Conservation (phyloP, 495 filamentous ascomycete species). For the Jackrogersella multiformis region DNA sequence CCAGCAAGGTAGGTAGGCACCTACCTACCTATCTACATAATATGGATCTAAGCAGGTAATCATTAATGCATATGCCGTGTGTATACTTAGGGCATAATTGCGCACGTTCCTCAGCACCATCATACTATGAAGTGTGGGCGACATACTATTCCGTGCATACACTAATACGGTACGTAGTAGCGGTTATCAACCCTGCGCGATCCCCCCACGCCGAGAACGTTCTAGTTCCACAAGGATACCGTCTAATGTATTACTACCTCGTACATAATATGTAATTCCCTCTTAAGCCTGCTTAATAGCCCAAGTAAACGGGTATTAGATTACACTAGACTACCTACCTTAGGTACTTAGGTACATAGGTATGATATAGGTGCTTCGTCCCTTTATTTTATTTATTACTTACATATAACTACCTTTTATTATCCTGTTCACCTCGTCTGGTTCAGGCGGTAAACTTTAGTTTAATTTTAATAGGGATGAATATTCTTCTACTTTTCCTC, state of each 20-base stretch:
- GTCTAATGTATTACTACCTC: no score
- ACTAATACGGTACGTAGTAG: no score
- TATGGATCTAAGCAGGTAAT: no score
- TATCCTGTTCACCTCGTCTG: slow-evolving; percentile 23
- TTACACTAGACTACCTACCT: no score
- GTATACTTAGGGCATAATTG: neutral
- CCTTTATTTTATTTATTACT: slow-evolving; percentile 3
- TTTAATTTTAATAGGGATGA: neutral
- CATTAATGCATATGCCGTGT: no score
- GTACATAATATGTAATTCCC: no score
- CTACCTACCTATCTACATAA: no score
- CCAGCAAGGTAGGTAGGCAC: no score
- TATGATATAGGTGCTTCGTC: neutral
- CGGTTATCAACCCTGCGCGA: slow-evolving; percentile 1
- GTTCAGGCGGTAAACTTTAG: slow-evolving; percentile 17
- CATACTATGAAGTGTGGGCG: neutral
- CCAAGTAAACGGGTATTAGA: neutral
- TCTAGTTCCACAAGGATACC: neutral
- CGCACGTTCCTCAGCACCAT: neutral
- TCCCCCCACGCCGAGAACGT: neutral
- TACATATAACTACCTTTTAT: neutral
- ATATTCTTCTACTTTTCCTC: neutral
- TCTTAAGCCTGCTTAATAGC: no score
- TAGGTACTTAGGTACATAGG: neutral
- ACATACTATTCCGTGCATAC: neutral